Base-by-base conservation (phyloP, 2,329 filamentous ascomycete species). In the Microsporum ferrugineum region DNA sequence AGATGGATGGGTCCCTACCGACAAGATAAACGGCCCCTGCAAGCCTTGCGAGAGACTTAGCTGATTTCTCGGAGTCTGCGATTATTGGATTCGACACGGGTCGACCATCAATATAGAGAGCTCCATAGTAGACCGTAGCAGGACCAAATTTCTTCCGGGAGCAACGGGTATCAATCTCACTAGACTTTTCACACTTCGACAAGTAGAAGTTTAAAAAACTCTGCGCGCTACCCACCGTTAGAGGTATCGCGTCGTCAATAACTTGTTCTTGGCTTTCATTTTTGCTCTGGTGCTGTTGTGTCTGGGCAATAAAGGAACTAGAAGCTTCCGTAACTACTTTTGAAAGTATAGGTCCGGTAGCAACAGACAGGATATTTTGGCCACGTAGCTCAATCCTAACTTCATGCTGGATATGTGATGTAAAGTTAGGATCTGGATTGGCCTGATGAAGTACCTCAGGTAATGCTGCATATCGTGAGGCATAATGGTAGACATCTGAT, bases 401-500 rank as follows among this genome's bases (percentile, higher is more conserved):
- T 34, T 55, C 51, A 31, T 55, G 51, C 33, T 14, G 31, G n/a
- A 7, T n/a, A 8, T 55, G 14, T 10, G 51, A 55, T 1, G 66
- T 68, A 27, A 71, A 68, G 60, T 69, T 63, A 5, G 67, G 60
- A 6, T 65, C 58, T 39, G 12, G 55, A 1, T 38, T 61, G 17
- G 60, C 58, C 49, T 62, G 38, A 29, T 53, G 57, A 39, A 62
- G 57, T 29, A 63, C 59, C 2, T 62, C 57, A 8, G 76, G 76
- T 17, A 75, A 62, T 1, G 65, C 60, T 41, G 72, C 73, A 62
- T 71, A 75, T 33, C 70, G 67, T 1, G 76, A 75, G 39, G 74
- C 74, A 66, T 76, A 77, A 61, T 77, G 74, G 66, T 75, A 78
- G 23, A 78, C 69, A 63, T 74, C 71, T 47, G 66, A 63, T 49